Base-by-base conservation (phyloP, 495 filamentous ascomycete genomes). In the Xylaria curta region DNA sequence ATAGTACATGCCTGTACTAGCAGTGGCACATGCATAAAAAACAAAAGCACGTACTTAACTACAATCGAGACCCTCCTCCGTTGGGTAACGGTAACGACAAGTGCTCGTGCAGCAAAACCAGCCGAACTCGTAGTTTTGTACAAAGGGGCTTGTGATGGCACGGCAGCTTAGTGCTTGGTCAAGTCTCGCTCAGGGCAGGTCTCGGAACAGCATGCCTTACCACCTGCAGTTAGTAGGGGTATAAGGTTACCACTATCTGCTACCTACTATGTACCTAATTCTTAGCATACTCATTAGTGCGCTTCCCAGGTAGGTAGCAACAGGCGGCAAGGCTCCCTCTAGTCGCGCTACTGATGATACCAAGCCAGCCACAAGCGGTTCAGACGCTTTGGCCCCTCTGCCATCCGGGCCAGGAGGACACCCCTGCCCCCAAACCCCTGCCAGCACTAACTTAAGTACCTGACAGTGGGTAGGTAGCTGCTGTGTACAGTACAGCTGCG, bases 301-400 rank as follows among this genome's bases (percentile, higher is more conserved):
- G 6, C 26, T 31, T 19, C 26, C 12, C 15, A 38, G 15, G 17
- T 19, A 26, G 62, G 21, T 49, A 66, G 10, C 15, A 15, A 40
- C 28, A 40, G 44, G 44, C 44, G 46, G 26, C 28, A n/a, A 56
- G 65, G 65, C 49, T 51, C 24, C 47, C 31, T n/a, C 12, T 7
- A 40, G 64, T 54, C 36, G 65, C 38, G 38, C 60, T 63, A 44
- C 60, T 44, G 21, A 44, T 24, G 26, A 28, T 67, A 56, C 47
- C 49, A 56, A 56, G 65, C 65, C 47, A 19, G 65, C 65, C 47
- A 19, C 28, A 66, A 66, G 47, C 47, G 46, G 64, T 47, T 66
- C 9, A 67, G 65, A 26, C 65, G 65, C 49, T 67, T 54, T 56
- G 65, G 65, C 65, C 65, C 15, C 65, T 42, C 65, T 49, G 26